These are phyloP conservation scores for Agaricus bisporus DNA, from an alignment of 768 basidiomycete species.

Conservation along the genomic window DNA sequence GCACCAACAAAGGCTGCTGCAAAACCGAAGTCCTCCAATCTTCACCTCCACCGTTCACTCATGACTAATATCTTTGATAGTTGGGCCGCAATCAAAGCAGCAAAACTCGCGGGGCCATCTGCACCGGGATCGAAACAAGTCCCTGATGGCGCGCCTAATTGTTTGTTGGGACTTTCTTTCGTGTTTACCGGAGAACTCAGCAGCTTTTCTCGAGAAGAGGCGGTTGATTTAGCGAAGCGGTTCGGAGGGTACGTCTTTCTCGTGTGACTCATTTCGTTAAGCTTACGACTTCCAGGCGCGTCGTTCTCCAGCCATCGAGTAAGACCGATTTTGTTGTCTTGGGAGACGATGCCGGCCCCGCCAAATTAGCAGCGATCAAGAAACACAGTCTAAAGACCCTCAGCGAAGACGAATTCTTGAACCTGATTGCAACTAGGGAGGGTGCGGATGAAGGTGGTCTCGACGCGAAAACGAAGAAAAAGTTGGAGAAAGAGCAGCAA, in stretches of 20 bases:
- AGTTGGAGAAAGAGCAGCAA: conserved; percentile 73
- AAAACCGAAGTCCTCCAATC: conserved; percentile 10
- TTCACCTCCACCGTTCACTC: not conserved
- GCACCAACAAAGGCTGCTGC: conserved; percentile 16
- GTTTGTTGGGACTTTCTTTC: conserved; percentile 80
- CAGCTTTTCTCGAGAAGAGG: conserved; percentile 84
- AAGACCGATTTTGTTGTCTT: conserved; percentile 88
- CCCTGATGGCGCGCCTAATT: conserved; percentile 66
- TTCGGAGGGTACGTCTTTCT: conserved; percentile 71
- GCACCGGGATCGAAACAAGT: conserved; percentile 66
- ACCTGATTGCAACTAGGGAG: conserved; percentile 71
- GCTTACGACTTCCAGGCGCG: conserved; percentile 48
- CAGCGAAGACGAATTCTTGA: conserved; percentile 82
- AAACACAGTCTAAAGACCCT: conserved; percentile 73
- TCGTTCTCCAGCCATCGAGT: conserved; percentile 81
- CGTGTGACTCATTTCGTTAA: not conserved
- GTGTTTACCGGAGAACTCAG: conserved; percentile 95
- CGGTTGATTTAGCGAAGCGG: conserved; percentile 83
- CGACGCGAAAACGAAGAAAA: conserved; percentile 79
- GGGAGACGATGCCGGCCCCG: conserved; percentile 82
- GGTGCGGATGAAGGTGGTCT: conserved; percentile 42
- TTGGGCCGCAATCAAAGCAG: conserved; percentile 48
- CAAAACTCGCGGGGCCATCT: conserved; percentile 54
- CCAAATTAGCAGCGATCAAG: conserved; percentile 83
- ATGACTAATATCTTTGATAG: conserved; percentile 17